Base-by-base conservation (phyloP, 140 eudicot genomes). In the Ambrosia hybrid region DNA sequence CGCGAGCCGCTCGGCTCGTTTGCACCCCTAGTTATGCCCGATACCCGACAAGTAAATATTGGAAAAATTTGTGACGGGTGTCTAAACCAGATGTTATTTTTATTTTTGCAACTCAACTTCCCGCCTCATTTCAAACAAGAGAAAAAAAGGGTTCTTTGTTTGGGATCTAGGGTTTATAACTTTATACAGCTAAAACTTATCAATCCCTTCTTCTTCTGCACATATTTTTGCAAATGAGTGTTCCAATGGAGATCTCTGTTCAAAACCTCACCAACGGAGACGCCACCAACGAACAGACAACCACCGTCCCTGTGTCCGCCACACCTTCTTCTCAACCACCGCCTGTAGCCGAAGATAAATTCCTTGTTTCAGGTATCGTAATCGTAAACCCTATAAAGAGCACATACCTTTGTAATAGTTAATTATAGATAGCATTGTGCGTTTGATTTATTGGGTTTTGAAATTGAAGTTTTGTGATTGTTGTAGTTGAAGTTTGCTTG, bases 401-500 rank as follows among this genome's bases (percentile, higher is more conserved):
- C 41, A 12, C 37, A 43, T 60, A 7, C 2, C 13, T n/a, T 21
- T 57, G 41, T 53, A 37, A 36, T 11, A 38, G 68, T 9, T 57
- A 55, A 5, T 3, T 55, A 12, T 13, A 76, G 38, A 10, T 70
- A 21, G 39, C 45, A 16, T 53, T 58, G 60, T 36, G 56, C 10
- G 13, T 7, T 61, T 69, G 12, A 5, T 26, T 61, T 62, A 30
- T 67, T 52, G 51, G 36, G 45, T 60, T 60, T 39, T 37, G 66
- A 61, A 15, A 70, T 64, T 58, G 43, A 7, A 74, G 9, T 62
- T 73, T 41, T 49, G 30, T 45, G 43, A 21, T 79, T 70, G 13
- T 59, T 79, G 73, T 84, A 93, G 98, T 93, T 77, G 98, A 93
- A 77, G 98, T 93, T 63, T 82, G 95, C 83, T 72, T 93, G 82